These are phyloP conservation scores for Dendrobium huoshanense DNA, from an alignment of 106 monocot species.

Conservation along the genomic window DNA sequence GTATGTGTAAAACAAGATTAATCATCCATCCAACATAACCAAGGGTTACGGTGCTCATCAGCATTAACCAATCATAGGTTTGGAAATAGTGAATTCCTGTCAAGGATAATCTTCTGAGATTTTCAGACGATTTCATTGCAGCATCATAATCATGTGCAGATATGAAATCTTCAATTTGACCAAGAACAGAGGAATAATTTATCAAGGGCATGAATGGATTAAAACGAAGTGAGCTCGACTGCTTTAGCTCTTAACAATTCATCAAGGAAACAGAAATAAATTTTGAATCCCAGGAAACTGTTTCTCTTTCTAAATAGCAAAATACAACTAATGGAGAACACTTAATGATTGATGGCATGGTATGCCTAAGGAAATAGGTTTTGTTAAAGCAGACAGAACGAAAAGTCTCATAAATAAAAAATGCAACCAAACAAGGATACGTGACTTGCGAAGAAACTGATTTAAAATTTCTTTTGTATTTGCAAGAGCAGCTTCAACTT, in stretches of 20 bases:
- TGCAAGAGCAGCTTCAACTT: constrained; percentile 83
- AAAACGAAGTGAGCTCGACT: constrained; percentile 54
- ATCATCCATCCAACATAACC: constrained; percentile 97
- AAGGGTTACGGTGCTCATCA: constrained; percentile 80
- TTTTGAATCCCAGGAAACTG: background rate
- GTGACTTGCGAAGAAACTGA: constrained; percentile 83
- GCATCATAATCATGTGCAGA: constrained; percentile 45
- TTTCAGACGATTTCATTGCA: constrained; percentile 51
- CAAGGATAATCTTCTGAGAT: constrained; percentile 60
- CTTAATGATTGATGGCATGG: background rate
- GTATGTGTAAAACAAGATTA: constrained; percentile 68
- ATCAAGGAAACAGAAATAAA: constrained; percentile 40
- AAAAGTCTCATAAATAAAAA: background rate
- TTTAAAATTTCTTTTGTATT: constrained; percentile 94
- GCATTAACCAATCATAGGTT: constrained; percentile 94
- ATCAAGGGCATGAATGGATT: constrained; percentile 73
- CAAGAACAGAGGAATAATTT: constrained; percentile 50
- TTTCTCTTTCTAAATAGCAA: background rate
- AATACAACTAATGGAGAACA: background rate
- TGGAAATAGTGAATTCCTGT: constrained; percentile 89
- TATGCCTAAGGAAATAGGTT: background rate
- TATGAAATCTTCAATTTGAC: constrained; percentile 78
- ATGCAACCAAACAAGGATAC: constrained; percentile 52
- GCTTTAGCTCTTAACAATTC: constrained; percentile 53
- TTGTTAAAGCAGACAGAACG: background rate